phyloP scores from a whole-genome alignment of 805 yeast genomes.

The Torulaspora quercuum region DNA sequence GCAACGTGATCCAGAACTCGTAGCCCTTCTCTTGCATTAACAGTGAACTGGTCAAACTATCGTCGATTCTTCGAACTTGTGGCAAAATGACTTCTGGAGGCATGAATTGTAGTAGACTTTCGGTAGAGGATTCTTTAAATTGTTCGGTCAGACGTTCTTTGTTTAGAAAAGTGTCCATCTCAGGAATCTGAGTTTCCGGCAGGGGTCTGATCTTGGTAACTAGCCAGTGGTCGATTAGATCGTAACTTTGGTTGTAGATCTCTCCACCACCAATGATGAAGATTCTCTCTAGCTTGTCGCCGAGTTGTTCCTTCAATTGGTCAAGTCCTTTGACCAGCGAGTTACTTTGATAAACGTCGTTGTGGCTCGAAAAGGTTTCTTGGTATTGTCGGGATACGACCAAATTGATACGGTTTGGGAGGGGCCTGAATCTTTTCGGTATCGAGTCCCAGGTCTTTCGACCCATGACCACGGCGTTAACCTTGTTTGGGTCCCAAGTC shows the following conservation, averaged over 20 bases:
- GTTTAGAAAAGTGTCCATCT: conserved; percentile 70
- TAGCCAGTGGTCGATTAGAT: conserved; percentile 51
- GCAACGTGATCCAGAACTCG: conserved; percentile 58
- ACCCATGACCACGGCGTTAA: conserved; percentile 91
- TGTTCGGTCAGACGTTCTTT: conserved; percentile 22
- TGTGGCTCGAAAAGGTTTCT: neutral
- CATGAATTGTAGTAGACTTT: conserved; percentile 39
- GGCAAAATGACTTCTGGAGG: conserved; percentile 28
- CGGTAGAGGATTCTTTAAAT: conserved; percentile 26
- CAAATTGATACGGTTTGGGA: conserved; percentile 70
- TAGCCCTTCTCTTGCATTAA: conserved; percentile 46
- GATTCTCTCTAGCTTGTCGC: conserved; percentile 48
- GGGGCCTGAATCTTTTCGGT: conserved; percentile 78
- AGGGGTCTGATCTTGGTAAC: conserved; percentile 60
- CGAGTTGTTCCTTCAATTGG: conserved; percentile 21
- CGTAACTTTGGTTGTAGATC: conserved; percentile 58
- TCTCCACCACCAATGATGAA: conserved; percentile 94
- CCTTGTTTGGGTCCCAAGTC: conserved; percentile 35
- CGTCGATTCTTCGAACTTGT: conserved; percentile 18
- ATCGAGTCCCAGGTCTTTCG: conserved; percentile 94
- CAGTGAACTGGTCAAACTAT: neutral
- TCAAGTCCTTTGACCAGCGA: conserved; percentile 46
- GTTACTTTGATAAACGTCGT: conserved; percentile 32
- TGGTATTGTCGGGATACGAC: conserved; percentile 55
- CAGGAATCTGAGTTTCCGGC: conserved; percentile 34